Evolutionary conservation across 164 flowering plant genomes (phyloP).

Genomic region (Cinnamomum chago): DNA sequence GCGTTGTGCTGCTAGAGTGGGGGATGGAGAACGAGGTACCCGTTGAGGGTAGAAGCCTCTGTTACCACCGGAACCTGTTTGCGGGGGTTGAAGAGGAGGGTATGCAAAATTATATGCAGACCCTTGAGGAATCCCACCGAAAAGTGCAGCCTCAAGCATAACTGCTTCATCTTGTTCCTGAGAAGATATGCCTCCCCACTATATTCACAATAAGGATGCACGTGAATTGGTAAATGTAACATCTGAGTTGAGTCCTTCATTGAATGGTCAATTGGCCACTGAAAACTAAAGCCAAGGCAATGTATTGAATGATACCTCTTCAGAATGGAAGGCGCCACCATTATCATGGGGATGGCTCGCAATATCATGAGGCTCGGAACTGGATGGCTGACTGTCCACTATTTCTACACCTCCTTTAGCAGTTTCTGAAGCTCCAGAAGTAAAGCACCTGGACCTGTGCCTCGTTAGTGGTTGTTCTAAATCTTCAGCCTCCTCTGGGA

Average conservation of each 20-base stretch:
- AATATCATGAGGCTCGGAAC: conserved; percentile 31
- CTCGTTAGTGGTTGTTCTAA: conserved; percentile 61
- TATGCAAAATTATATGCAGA: conserved; percentile 49
- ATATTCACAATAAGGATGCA: conserved; percentile 12
- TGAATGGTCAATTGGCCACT: not conserved
- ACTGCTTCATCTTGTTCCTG: conserved; percentile 98
- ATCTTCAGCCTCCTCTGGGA: conserved; percentile 61
- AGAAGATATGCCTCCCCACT: conserved; percentile 99
- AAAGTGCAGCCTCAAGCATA: conserved; percentile 99
- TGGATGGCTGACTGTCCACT: conserved; percentile 45
- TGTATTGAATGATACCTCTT: conserved; percentile 41
- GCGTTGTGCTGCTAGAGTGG: conserved; percentile 80
- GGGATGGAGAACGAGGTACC: conserved; percentile 85
- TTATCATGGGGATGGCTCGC: conserved; percentile 25
- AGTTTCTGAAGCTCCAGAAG: conserved; percentile 41
- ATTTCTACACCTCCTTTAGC: conserved; percentile 30
- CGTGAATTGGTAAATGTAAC: not conserved
- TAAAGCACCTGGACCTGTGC: conserved; percentile 45
- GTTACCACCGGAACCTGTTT: conserved; percentile 20
- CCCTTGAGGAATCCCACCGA: conserved; percentile 87
- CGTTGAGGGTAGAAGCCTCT: conserved; percentile 30
- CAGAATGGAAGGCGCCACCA: conserved; percentile 49
- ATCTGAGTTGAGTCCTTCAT: not conserved
- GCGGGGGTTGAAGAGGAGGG: conserved; percentile 50
- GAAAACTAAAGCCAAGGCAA: not conserved